Percentiles rank a stretch among this genome's conserved stretches.
phyloP scores from a whole-genome alignment of 1,139 yeast species.

The Yamadazyma diddensiae region DNA sequence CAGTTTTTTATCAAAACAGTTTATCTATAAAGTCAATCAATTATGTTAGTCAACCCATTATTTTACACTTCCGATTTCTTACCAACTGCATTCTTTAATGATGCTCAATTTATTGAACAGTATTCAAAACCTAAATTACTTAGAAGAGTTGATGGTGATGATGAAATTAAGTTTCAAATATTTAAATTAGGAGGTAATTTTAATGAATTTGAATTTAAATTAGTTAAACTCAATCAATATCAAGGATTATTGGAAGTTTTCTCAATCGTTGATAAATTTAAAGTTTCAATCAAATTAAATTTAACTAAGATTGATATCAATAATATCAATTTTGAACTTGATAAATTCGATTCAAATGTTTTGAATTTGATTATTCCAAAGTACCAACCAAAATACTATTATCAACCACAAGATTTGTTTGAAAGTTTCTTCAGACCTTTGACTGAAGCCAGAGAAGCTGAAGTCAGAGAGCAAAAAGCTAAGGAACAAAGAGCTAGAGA shows the following conservation, averaged over 20 bases:
- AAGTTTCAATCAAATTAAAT: constrained; percentile 31
- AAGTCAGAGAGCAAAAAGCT: constrained; percentile 10
- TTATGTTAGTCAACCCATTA: constrained; percentile 19
- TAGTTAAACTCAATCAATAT: constrained; percentile 20
- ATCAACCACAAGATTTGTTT: constrained; percentile 8
- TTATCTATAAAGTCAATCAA: constrained; percentile 1
- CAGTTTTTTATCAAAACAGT: neutral
- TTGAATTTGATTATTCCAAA: constrained; percentile 44
- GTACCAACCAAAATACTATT: constrained; percentile 10
- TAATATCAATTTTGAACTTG: constrained; percentile 38
- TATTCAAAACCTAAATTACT: constrained; percentile 29
- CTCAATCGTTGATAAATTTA: constrained; percentile 33
- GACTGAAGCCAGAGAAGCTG: constrained; percentile 4
- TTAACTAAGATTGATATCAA: constrained; percentile 31
- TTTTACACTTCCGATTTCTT: constrained; percentile 12
- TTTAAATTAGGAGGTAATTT: constrained; percentile 36
- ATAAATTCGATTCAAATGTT: constrained; percentile 24
- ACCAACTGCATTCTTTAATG: constrained; percentile 8
- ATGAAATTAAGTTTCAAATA: constrained; percentile 37
- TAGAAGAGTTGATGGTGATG: constrained; percentile 37
- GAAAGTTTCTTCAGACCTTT: constrained; percentile 8
- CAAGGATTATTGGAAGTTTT: constrained; percentile 28
- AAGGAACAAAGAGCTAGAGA: constrained; percentile 1
- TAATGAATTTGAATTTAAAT: constrained; percentile 38
- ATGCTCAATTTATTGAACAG: constrained; percentile 9